Conservation (phyloP, 2,329 filamentous ascomycete genomes). For the Dactylellina cionopaga region DNA sequence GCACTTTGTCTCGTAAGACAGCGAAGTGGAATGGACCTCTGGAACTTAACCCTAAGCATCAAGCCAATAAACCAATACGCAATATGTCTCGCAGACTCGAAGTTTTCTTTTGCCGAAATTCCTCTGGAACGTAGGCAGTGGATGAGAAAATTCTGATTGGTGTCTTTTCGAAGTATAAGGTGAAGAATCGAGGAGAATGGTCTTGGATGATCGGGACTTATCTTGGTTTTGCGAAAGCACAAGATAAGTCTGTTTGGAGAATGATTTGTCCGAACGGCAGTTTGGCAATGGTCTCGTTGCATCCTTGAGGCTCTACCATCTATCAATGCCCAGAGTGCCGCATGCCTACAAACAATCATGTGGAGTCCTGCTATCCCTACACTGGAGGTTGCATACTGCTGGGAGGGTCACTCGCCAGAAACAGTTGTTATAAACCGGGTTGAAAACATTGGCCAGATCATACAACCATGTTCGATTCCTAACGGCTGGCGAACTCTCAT, state of each 20-base stretch:
- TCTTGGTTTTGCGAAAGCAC: constrained; percentile 45
- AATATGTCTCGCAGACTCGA: constrained; percentile 33
- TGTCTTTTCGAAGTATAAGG: constrained; percentile 25
- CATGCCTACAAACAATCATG: constrained; percentile 40
- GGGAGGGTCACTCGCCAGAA: constrained; percentile 51
- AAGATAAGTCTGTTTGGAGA: constrained; percentile 32
- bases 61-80: constrained; percentile 34
- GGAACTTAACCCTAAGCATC: constrained; percentile 54
- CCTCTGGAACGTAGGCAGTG: constrained; percentile 5
- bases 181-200: constrained; percentile 7
- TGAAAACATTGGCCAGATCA: constrained; percentile 26
- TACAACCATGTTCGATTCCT: constrained; percentile 14
- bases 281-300: constrained; percentile 26
- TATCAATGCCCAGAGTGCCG: constrained; percentile 39
- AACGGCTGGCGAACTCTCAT: constrained; percentile 47
- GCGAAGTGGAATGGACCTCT: constrained; percentile 40
- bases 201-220: constrained; percentile 38
- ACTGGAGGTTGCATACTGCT: constrained; percentile 47
- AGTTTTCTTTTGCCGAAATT: constrained; percentile 26
- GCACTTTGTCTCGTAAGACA: constrained; percentile 43
- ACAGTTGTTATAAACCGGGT: constrained; percentile 21
- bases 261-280: constrained; percentile 9
- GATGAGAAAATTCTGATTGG: constrained; percentile 35
- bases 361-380: constrained; percentile 42
- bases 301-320: constrained; percentile 38